Percentiles rank a stretch among this genome's conserved stretches.
Evolutionary conservation across 352 stramenopile genomes (phyloP).

Genomic region (Halophytophthora polymorphica): DNA sequence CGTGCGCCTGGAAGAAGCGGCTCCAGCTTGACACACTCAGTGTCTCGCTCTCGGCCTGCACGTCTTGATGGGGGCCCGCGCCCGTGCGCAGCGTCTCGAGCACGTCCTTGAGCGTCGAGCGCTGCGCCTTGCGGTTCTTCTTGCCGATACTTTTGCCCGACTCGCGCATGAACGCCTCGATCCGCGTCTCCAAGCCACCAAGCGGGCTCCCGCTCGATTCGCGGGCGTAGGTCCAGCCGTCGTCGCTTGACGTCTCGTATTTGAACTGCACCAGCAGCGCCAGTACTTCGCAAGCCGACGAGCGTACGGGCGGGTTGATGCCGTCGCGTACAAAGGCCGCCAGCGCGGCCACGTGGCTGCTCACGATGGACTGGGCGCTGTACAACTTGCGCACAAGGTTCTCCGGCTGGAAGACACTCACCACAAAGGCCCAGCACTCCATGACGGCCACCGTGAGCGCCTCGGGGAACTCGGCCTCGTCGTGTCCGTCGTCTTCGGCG

Average conservation of each 20-base stretch:
- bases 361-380: constrained; percentile 43
- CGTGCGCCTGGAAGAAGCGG: constrained; percentile 62
- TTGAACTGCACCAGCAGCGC: constrained; percentile 66
- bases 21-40: constrained; percentile 56
- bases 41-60: constrained; percentile 53
- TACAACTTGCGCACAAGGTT: constrained; percentile 48
- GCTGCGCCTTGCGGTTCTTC: constrained; percentile 64
- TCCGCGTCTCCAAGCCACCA: constrained; percentile 45
- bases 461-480: constrained; percentile 44
- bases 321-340: constrained; percentile 50
- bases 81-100: constrained; percentile 56
- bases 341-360: constrained; percentile 48
- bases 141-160: constrained; percentile 70
- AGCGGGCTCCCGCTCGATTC: constrained; percentile 40
- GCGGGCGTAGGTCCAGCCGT: constrained; percentile 45
- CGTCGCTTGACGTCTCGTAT: constrained; percentile 30
- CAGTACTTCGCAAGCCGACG: constrained; percentile 49
- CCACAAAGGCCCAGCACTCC: constrained; percentile 64
- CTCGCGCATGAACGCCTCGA: constrained; percentile 58
- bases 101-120: constrained; percentile 67
- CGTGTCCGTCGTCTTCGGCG: constrained; percentile 40
- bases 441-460: constrained; percentile 49
- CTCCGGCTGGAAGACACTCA: constrained; percentile 42
- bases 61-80: constrained; percentile 48
- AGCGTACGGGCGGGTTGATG: constrained; percentile 36